Conservation (phyloP, 2,329 filamentous ascomycete genomes). For the Truncatella angustata region DNA sequence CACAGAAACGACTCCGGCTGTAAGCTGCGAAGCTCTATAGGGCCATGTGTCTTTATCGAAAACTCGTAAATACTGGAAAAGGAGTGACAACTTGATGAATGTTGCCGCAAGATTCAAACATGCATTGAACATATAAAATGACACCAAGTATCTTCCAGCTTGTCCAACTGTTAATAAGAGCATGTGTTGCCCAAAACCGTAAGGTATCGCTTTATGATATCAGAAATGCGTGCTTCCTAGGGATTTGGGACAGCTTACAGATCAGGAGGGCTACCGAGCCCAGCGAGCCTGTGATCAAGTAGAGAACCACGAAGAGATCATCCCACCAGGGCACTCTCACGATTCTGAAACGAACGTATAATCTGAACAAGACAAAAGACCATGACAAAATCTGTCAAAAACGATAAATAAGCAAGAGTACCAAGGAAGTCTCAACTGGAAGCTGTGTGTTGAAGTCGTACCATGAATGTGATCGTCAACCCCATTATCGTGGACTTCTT, state of each 20-base stretch:
- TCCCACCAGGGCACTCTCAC: slow-evolving; percentile 31
- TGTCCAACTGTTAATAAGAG: slow-evolving; percentile 9
- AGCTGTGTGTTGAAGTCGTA: not conserved
- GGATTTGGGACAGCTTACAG: slow-evolving; percentile 13
- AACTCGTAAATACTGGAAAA: slow-evolving; percentile 36
- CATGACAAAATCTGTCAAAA: slow-evolving; percentile 22
- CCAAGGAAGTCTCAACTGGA: not conserved
- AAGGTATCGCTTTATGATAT: not conserved
- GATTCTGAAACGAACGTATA: slow-evolving; percentile 25
- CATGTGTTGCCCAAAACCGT: slow-evolving; percentile 11
- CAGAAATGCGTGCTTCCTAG: not conserved
- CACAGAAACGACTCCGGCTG: slow-evolving; percentile 22
- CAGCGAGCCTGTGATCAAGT: slow-evolving; percentile 23
- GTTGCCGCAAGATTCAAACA: slow-evolving; percentile 21
- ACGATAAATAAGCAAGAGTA: not conserved
- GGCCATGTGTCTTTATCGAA: slow-evolving; percentile 21
- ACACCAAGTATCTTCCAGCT: slow-evolving; percentile 2
- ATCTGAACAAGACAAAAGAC: slow-evolving; percentile 23
- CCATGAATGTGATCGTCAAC: slow-evolving; percentile 12
- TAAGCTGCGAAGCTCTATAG: slow-evolving; percentile 21
- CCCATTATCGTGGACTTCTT: slow-evolving; percentile 1
- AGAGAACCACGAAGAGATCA: slow-evolving; percentile 33
- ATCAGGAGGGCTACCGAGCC: slow-evolving; percentile 22
- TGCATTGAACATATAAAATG: slow-evolving; percentile 13
- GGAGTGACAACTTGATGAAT: slow-evolving; percentile 35